phyloP scores from a whole-genome alignment of 2,329 filamentous ascomycete species.

The Cylindrodendrum hubeiense region DNA sequence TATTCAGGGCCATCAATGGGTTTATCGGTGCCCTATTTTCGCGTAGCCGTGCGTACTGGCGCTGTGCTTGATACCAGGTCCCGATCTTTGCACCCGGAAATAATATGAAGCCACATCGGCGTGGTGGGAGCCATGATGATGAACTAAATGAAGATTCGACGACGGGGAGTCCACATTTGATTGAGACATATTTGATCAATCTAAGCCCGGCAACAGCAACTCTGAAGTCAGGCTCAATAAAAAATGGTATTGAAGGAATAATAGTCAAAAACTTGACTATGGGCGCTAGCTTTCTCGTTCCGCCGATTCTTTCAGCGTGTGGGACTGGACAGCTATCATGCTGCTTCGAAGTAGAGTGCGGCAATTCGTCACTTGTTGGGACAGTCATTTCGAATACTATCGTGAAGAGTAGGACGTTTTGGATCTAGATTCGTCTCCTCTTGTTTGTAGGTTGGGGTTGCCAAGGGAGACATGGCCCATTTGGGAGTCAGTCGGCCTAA shows the following conservation, averaged over 20 bases:
- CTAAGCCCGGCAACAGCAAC: neutral
- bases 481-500: too few relatives aligned
- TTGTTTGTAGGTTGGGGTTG: neutral
- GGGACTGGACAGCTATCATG: neutral
- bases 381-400: slow-evolving; percentile 5
- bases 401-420: neutral
- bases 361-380: neutral
- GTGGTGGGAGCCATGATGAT: neutral
- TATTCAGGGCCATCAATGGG: neutral
- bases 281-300: neutral
- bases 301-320: neutral
- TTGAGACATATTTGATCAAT: neutral
- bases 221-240: neutral
- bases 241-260: neutral
- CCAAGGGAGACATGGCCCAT: neutral
- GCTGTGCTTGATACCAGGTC: neutral
- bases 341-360: slow-evolving; percentile 12
- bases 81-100: neutral
- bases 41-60: neutral
- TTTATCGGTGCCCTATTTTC: neutral
- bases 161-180: neutral
- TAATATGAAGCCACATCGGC: neutral
- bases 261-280: neutral
- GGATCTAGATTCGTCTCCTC: slow-evolving; percentile 5
- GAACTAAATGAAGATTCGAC: neutral